Evolutionary conservation across 2,329 filamentous ascomycete genomes (phyloP), one percentile per base, ranked within the genome.

Genomic region (Samsoniella hepiali): DNA sequence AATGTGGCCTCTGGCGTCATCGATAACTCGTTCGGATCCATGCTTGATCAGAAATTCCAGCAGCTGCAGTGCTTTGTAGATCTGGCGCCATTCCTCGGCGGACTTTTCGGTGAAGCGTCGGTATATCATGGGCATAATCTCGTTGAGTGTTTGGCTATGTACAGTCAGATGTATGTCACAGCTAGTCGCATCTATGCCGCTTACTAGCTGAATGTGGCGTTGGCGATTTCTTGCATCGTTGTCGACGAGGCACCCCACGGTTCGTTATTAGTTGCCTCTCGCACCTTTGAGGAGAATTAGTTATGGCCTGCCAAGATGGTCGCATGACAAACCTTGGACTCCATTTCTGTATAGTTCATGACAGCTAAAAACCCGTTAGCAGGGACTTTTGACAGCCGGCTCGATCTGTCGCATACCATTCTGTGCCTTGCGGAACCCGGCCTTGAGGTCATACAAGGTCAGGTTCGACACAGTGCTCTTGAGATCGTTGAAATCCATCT

Each of bases 71-170:
- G 92, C 90, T 82, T 99, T 99, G 85, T 99, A 99, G 73, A 99
- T 99, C 77, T 99, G 95, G 69, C 95, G 87, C 95, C 95, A 99
- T 79, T 99, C 95, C 75, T 99, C 95, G 63, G 95, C 94, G 8
- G 93, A 85, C 82, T 99, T 99, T 76, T 99, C 95, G 65, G 95
- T 99, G 77, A 99, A 99, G 68, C 95, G 91, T 73, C 96, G 95
- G 82, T 99, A 99, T 74, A 99, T 97, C 92, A 99, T 95, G 68
- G 95, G 95, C 95, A 99, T 99, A 75, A 99, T 98, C 78, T 99
- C 95, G 77, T 98, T 98, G 63, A 99, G 87, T 59, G 93, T 87
- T 87, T 97, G 93, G 76, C 94, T 97, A 73, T 63, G 49, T 22
- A 53, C 47, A 17, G 70, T 72, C 61, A 72, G 64, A 55, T 51